Base-by-base conservation (phyloP, 345 rosid species). In the Hirschfeldia incana region DNA sequence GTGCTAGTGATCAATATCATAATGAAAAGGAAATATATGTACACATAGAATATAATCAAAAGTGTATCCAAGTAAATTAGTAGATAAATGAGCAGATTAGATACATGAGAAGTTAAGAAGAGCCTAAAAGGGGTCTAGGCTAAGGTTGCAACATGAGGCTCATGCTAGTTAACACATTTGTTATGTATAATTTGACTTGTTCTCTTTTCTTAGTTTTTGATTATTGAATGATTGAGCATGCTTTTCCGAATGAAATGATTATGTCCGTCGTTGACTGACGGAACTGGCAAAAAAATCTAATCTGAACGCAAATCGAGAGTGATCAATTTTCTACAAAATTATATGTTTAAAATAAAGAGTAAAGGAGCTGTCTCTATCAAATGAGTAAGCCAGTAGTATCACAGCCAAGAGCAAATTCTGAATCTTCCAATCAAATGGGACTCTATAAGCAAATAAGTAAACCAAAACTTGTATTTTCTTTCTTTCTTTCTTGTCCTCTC, bases 201-300 rank as follows among this genome's bases (percentile, higher is more conserved):
- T 46, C 53, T 46, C 16, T 46, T 46, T 46, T 46, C 51, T 44
- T 44, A 44, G n/a, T 12, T 13, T 46, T 46, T 46, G 16, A 27
- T 29, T 29, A 4, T 1, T 12, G 37, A 16, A 51, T 32, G 62
- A 15, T 30, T 69, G 13, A 46, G 53, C 53, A 46, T 46, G 53
- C 6, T 46, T 46, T 46, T 12, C 4, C 15, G n/a, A 13, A 8
- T 26, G 10, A 39, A 67, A 68, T 29, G 26, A 30, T 59, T 59
- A n/a, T 32, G 51, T 76, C 62, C 69, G 64, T 53, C 75, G 33
- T 70, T 70, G 80, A 77, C 80, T 70, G 63, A 2, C 5, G 30
- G 29, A 44, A 26, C 44, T 51, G 12, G 21, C 60, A 9, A 9
- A 61, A 15, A 63, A 33, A 77, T 27, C 64, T 3, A n/a, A 76